Evolutionary conservation across 257 asterid species (phyloP).

Genomic region (Solanum chiquidenum): DNA sequence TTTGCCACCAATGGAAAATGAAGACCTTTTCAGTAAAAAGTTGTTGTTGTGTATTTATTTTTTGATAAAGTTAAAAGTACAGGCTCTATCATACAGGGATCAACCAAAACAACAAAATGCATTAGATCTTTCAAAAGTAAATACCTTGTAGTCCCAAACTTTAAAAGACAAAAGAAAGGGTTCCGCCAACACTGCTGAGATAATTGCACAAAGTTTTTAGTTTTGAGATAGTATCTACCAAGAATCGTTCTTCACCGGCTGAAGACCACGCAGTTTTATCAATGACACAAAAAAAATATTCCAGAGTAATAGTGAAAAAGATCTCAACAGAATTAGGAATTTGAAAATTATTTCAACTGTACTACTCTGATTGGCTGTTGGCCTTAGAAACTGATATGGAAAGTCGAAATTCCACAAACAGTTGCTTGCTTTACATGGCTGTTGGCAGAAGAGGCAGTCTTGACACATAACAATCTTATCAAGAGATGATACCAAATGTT

Average conservation of each 20-base stretch:
- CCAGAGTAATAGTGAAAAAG: not conserved
- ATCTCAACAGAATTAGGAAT: not conserved
- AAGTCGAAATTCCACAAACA: not conserved
- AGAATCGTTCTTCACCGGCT: not conserved
- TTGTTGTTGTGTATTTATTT: not conserved
- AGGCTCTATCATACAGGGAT: not conserved
- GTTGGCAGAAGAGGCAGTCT: not conserved
- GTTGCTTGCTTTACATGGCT: not conserved
- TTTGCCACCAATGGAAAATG: not conserved
- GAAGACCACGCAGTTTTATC: not conserved
- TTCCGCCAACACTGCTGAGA: not conserved
- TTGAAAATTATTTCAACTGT: not conserved
- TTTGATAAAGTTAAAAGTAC: not conserved
- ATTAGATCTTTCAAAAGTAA: not conserved
- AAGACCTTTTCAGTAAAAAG: not conserved
- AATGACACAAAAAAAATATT: not conserved
- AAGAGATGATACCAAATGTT: not conserved
- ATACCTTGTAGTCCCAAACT: not conserved
- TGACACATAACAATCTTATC: not conserved
- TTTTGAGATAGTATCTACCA: not conserved
- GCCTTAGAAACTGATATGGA: not conserved
- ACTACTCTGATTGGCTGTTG: not conserved
- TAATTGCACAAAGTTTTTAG: not conserved
- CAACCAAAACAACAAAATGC: not conserved
- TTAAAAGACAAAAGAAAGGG: not conserved